Conservation (phyloP, 345 rosid genomes). For the Cardamine resedifolia region DNA sequence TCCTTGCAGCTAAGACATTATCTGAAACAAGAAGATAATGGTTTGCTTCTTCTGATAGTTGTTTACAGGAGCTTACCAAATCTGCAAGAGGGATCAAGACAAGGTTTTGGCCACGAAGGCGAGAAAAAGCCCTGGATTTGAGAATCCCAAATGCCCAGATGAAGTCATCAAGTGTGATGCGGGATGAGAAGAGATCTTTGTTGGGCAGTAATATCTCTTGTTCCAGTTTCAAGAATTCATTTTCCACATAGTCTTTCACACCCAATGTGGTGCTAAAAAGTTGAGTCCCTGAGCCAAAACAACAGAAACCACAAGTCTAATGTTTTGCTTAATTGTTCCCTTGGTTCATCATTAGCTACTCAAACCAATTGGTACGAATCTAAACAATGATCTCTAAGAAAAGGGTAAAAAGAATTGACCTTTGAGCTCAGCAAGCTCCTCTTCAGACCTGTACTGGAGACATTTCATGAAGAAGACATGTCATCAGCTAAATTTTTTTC, state of each 20-base stretch:
- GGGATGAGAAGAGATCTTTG: slow-evolving; percentile 63
- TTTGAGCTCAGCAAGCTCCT: slow-evolving; percentile 88
- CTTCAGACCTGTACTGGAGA: slow-evolving; percentile 98
- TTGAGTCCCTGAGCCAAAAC: slow-evolving; percentile 61
- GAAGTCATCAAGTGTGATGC: slow-evolving; percentile 65
- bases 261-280: slow-evolving; percentile 70
- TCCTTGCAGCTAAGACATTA: not conserved
- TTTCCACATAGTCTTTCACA: slow-evolving; percentile 61
- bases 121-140: slow-evolving; percentile 83
- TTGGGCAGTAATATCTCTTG: slow-evolving; percentile 63
- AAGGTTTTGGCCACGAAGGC: slow-evolving; percentile 84
- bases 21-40: not conserved
- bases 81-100: slow-evolving; percentile 90
- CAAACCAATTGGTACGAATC: not conserved
- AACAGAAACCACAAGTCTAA: not conserved
- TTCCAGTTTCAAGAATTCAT: slow-evolving; percentile 59
- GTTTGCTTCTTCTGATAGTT: not conserved
- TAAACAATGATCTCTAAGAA: slow-evolving; percentile 4
- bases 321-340: not conserved
- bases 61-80: slow-evolving; percentile 50
- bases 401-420: slow-evolving; percentile 43
- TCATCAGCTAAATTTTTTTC: slow-evolving; percentile 3
- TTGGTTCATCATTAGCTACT: slow-evolving; percentile 7
- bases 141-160: slow-evolving; percentile 92
- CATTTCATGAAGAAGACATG: slow-evolving; percentile 43